A percentile compares a stretch with the other conserved stretches of the same genome.
phyloP scores from a whole-genome alignment of 148 eudicot genomes.

The Polygonum aviculare region DNA sequence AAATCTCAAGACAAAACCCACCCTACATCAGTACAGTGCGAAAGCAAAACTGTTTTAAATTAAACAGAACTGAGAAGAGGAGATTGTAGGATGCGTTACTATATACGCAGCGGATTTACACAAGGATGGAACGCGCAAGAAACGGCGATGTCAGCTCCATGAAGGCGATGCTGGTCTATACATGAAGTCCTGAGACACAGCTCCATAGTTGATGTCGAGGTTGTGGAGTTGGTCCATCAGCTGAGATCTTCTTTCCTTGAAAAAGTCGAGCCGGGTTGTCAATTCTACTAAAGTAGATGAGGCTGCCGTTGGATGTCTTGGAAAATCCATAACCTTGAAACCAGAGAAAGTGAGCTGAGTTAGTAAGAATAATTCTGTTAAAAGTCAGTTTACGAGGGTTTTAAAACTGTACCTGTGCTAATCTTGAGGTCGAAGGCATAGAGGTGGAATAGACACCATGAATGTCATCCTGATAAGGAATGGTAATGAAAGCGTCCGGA shows the following conservation, averaged over 20 bases:
- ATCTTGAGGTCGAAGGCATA: conserved; percentile 51
- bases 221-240: conserved; percentile 97
- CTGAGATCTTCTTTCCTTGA: conserved; percentile 93
- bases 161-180: conserved; percentile 73
- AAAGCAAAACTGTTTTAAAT: background rate
- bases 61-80: background rate
- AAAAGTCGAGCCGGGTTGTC: conserved; percentile 94
- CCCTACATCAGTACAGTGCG: conserved; percentile 1
- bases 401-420: conserved; percentile 44
- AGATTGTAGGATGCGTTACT: background rate
- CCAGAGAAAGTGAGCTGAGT: background rate
- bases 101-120: conserved; percentile 35
- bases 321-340: conserved; percentile 65
- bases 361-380: background rate
- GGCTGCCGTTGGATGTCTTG: conserved; percentile 53
- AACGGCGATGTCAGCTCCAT: conserved; percentile 49
- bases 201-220: conserved; percentile 69
- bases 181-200: conserved; percentile 52
- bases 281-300: conserved; percentile 89
- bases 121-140: background rate
- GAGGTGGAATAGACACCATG: conserved; percentile 65
- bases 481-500: conserved; percentile 44
- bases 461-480: conserved; percentile 44
- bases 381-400: background rate
- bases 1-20: background rate